Percentiles rank a stretch among this genome's conserved stretches.
phyloP scores from a whole-genome alignment of 2,329 filamentous ascomycete genomes.

The Botrytis aclada region DNA sequence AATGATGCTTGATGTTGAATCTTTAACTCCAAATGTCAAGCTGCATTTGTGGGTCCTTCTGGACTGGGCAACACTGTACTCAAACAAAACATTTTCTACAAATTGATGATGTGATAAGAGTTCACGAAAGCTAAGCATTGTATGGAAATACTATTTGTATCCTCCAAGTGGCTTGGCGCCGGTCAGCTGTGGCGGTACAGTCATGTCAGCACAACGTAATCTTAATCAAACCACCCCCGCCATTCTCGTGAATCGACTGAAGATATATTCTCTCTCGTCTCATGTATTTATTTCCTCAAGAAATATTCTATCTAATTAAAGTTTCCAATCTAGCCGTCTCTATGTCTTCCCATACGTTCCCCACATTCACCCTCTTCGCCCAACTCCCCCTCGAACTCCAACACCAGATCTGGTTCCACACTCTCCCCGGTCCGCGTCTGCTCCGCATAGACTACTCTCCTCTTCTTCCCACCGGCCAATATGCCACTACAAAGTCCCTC shows the following conservation, averaged over 20 bases:
- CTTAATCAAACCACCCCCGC: neutral
- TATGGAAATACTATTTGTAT: neutral
- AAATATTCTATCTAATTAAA: rapidly evolving
- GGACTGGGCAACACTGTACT: neutral
- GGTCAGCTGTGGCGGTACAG: neutral
- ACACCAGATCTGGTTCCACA: neutral
- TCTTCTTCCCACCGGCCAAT: neutral
- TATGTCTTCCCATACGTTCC: neutral
- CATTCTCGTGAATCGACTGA: neutral
- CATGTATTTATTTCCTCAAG: neutral
- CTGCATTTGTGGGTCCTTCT: neutral
- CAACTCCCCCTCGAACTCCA: neutral
- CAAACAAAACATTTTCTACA: neutral
- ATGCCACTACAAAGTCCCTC: neutral
- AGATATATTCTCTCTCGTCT: neutral
- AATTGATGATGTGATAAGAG: neutral
- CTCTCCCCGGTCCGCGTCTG: neutral
- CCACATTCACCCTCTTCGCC: neutral
- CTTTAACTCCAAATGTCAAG: neutral
- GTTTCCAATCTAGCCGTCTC: neutral
- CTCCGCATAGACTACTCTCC: neutral
- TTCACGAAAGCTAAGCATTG: neutral
- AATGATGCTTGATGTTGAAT: neutral
- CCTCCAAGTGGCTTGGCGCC: neutral
- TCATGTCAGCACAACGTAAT: neutral